Evolutionary conservation across 768 basidiomycete genomes (phyloP).

Genomic region (Trichaptum fuscoviolaceum): DNA sequence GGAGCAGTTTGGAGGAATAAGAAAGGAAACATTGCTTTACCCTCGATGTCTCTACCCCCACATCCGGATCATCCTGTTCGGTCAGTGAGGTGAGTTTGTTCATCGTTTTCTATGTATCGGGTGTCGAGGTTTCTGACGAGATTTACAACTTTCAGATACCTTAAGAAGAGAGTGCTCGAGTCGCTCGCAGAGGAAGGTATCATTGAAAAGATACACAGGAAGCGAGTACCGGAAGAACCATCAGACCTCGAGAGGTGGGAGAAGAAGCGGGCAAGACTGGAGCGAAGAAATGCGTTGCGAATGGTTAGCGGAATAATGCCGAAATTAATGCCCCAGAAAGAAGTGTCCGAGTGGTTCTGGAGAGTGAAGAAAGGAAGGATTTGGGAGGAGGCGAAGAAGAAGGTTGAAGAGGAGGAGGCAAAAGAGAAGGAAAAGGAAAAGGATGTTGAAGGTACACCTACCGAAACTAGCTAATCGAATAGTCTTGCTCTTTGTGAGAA

Average conservation of each 20-base stretch:
- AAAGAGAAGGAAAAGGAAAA: background rate
- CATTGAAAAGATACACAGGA: conserved; percentile 18
- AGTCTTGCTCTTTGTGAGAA: background rate
- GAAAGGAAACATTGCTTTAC: background rate
- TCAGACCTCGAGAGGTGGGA: background rate
- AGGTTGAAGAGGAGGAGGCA: background rate
- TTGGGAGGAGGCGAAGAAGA: background rate
- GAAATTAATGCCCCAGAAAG: background rate
- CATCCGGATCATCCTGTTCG: conserved; percentile 15
- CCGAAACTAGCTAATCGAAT: too few species aligned
- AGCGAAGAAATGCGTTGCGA: background rate
- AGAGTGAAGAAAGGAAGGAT: background rate
- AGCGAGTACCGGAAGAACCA: conserved; percentile 3
- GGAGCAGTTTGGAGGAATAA: background rate
- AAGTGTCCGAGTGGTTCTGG: background rate
- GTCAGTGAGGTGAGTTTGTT: conserved; percentile 14
- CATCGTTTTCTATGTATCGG: background rate
- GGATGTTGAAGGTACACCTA: background rate
- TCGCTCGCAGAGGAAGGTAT: conserved; percentile 15
- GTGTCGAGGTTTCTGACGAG: too few species aligned
- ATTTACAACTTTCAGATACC: conserved; percentile 14
- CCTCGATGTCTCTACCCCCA: conserved; percentile 12
- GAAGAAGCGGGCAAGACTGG: background rate
- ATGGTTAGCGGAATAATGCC: background rate
- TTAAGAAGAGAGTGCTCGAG: conserved; percentile 20